Base-by-base conservation (phyloP, 371 early-diverging fungal genomes). In the Vairimorpha ceranae region DNA sequence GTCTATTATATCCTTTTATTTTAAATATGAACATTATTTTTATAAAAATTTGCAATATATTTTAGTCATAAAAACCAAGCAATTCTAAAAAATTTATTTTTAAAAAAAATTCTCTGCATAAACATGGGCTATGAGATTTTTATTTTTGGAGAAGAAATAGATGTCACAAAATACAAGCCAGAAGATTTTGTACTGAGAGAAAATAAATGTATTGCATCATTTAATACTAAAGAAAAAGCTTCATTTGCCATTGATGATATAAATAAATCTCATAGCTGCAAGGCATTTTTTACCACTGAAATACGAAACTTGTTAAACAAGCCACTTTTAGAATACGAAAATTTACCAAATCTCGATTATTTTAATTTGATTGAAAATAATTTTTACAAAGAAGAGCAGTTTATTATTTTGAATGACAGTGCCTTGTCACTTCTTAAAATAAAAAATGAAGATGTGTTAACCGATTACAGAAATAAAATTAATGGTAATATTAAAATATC, bases 91-190 rank as follows among this genome's bases (percentile, higher is more conserved):
- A 38, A 38, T 38, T 38, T 38, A 7, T 38, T 7, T 38, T 38
- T 38, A 38, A 38, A 38, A 38, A 38, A 38, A 48, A 12, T 48
- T n/a, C n/a, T n/a, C 12, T 48, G 38, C 38, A 17, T 46, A 54
- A 27, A 61, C 6, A 61, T 61, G 61, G 36, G 61, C n/a, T 61
- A 61, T 61, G 61, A 61, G n/a, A 36, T 61, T 36, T 4, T 61
- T 23, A 19, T 61, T 35, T 35, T 35, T 8, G 61, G 61, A 61
- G 61, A 61, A 35, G 35, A 61, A 7, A 6, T 61, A 35, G 61
- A 61, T 23, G 19, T 23, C 14, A 7, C 15, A 23, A 1, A 61
- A 17, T 61, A 61, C 27, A 36, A 36, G 3, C 30, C 4, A 58
- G 58, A 58, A 3, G 35, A 61, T 23, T 17, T 61, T 35, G 19